Evolutionary conservation across 2,329 filamentous ascomycete genomes (phyloP), one percentile per base, ranked within the genome.

Genomic region (Ophiosphaerella herpotricha): DNA sequence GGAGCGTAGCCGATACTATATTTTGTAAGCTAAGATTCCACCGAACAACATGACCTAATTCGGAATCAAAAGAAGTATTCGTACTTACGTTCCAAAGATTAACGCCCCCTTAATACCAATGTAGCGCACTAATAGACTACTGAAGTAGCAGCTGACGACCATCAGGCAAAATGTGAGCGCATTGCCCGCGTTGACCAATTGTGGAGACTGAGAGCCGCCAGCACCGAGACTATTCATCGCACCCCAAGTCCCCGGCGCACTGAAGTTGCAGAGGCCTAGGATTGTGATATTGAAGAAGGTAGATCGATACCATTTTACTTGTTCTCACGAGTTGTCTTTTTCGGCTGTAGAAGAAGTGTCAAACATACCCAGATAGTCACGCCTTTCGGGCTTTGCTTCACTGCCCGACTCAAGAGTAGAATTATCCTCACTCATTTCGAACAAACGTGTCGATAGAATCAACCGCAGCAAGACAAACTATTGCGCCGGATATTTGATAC

Each of bases 211-310:
- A 26, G 82, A 79, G 3, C 88, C 88, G 41, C 87, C 88, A 1
- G 85, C 88, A 8, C 87, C 87, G 0, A 90, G 79, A 0, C 82
- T 85, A 73, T 89, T 90, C 86, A 90, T 73, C 2, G 85, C 86
- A 11, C 79, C 81, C 87, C 87, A 90, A 53, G 90, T 86, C 0
- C 87, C 87, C 0, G 87, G 87, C 0, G 87, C 86, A 1, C 85
- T 77, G 54, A 90, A 83, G 63, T 88, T 89, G 72, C 85, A 89
- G 8, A 90, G 70, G 0, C 88, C 87, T 1, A 91, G 80, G 34
- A 91, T 82, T 29, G 85, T 81, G 43, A 87, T 85, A 73, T 90
- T 90, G 75, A 84, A 90, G 58, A 87, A 86, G 0, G 87, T 88
- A 1, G 85, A 87, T 23, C 85, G 83, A 64, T 89, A 82, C 87